Percentiles rank a stretch among this genome's conserved stretches.
Conservation (phyloP, 2,329 filamentous ascomycete genomes). For the Chrysosporium keratinophilum region DNA sequence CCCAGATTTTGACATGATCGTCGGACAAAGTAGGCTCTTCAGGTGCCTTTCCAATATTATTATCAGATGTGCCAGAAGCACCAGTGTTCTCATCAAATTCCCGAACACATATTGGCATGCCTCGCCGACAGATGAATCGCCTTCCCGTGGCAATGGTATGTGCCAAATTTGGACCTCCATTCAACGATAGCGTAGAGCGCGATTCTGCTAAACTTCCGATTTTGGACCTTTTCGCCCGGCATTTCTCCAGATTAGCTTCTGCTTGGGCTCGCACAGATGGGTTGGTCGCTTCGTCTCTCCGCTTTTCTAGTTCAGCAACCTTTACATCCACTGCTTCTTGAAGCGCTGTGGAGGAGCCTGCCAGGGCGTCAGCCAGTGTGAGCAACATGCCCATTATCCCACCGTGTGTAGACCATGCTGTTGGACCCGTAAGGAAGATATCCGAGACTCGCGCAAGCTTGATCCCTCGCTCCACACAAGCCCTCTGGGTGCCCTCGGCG, state of each 20-base stretch:
- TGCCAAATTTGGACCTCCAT: slow-evolving; percentile 65
- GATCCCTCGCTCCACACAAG: slow-evolving; percentile 57
- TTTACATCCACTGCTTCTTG: slow-evolving; percentile 29
- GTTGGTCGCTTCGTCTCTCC: slow-evolving; percentile 15
- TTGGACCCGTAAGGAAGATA: slow-evolving; percentile 70
- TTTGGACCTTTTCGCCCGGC: neutral
- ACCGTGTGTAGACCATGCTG: slow-evolving; percentile 65
- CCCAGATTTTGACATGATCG: slow-evolving; percentile 71
- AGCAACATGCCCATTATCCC: slow-evolving; percentile 78
- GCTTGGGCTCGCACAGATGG: slow-evolving; percentile 4
- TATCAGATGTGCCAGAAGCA: slow-evolving; percentile 19
- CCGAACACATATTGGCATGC: slow-evolving; percentile 59
- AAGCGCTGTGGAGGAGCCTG: slow-evolving; percentile 30
- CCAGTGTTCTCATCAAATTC: slow-evolving; percentile 48
- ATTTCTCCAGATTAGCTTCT: neutral
- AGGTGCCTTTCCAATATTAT: slow-evolving; percentile 18
- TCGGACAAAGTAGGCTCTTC: slow-evolving; percentile 62
- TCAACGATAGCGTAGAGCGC: slow-evolving; percentile 49
- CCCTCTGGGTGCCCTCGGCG: slow-evolving; percentile 74
- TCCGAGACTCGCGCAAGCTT: slow-evolving; percentile 57
- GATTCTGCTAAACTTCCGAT: slow-evolving; percentile 7
- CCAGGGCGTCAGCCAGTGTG: slow-evolving; percentile 62
- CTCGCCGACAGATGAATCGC: slow-evolving; percentile 75
- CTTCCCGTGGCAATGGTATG: slow-evolving; percentile 61
- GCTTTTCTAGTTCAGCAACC: slow-evolving; percentile 6